Conservation (phyloP, 2,329 filamentous ascomycete genomes). For the Ceratocystis lukuohia region DNA sequence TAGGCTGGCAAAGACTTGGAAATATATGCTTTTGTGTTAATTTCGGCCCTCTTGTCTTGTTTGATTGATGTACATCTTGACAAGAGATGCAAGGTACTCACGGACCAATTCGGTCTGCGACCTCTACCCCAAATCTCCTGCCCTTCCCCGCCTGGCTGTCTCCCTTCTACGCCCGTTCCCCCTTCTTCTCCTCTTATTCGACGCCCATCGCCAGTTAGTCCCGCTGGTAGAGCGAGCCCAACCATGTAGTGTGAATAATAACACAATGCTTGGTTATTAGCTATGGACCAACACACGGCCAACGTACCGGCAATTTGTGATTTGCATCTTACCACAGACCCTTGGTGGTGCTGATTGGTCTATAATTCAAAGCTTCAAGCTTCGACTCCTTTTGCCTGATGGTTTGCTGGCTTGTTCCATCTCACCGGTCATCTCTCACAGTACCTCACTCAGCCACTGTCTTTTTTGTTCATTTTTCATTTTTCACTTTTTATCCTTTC, state of each 20-base stretch:
- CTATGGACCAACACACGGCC: too few relatives aligned
- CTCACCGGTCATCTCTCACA: neutral
- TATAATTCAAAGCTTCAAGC: neutral
- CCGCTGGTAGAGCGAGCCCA: too few relatives aligned
- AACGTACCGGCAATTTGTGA: neutral
- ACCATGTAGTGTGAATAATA: too few relatives aligned
- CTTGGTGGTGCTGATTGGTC: neutral
- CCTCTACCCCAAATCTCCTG: neutral
- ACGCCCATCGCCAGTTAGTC: too few relatives aligned
- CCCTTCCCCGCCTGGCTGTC: neutral
- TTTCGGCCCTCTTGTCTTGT: neutral
- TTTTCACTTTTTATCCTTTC: neutral
- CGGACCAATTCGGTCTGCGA: neutral
- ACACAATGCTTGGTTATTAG: too few relatives aligned
- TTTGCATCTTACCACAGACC: neutral
- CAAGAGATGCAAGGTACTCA: constrained; percentile 3
- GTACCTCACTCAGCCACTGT: neutral
- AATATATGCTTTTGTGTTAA: too few relatives aligned
- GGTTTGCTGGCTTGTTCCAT: neutral
- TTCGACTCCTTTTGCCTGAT: neutral
- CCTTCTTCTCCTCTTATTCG: neutral
- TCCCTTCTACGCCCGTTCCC: neutral
- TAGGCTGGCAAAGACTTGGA: neutral
- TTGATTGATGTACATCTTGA: neutral
- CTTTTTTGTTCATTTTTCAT: neutral